Conservation (phyloP, 2,329 filamentous ascomycete genomes). For the Colletotrichum camelliae region DNA sequence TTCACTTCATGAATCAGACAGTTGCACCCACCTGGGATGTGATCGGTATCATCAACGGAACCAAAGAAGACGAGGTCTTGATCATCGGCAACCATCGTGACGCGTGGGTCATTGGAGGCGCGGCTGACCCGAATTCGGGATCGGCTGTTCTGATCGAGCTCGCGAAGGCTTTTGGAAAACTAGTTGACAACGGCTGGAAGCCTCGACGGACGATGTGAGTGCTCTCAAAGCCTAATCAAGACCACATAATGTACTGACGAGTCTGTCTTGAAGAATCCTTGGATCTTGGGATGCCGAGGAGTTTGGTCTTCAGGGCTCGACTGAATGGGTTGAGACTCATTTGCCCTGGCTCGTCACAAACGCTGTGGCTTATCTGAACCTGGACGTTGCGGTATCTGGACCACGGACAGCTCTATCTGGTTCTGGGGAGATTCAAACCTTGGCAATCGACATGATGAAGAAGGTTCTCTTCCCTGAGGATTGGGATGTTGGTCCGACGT, state of each 20-base stretch:
- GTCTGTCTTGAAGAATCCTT: conserved; percentile 19
- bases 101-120: conserved; percentile 59
- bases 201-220: conserved; percentile 51
- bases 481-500: conserved; percentile 9
- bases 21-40: conserved; percentile 30
- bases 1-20: conserved; percentile 11
- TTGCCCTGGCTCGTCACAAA: conserved; percentile 9
- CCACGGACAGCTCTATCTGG: conserved; percentile 40
- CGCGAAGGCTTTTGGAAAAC: conserved; percentile 51
- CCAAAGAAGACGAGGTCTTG: conserved; percentile 44
- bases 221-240: background rate
- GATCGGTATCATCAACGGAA: conserved; percentile 46
- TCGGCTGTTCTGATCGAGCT: conserved; percentile 54
- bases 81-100: conserved; percentile 59
- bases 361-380: conserved; percentile 48
- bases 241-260: background rate
- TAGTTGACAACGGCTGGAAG: conserved; percentile 54
- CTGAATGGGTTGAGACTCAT: conserved; percentile 13
- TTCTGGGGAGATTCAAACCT: conserved; percentile 5
- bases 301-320: conserved; percentile 25
- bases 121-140: conserved; percentile 57
- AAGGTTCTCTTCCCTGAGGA: conserved; percentile 13
- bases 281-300: conserved; percentile 40
- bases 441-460: conserved; percentile 15
- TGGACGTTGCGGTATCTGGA: conserved; percentile 53